Evolutionary conservation across 1,284 basidiomycete genomes (phyloP), one percentile per base, ranked within the genome.

Genomic region (Athelia sp.): DNA sequence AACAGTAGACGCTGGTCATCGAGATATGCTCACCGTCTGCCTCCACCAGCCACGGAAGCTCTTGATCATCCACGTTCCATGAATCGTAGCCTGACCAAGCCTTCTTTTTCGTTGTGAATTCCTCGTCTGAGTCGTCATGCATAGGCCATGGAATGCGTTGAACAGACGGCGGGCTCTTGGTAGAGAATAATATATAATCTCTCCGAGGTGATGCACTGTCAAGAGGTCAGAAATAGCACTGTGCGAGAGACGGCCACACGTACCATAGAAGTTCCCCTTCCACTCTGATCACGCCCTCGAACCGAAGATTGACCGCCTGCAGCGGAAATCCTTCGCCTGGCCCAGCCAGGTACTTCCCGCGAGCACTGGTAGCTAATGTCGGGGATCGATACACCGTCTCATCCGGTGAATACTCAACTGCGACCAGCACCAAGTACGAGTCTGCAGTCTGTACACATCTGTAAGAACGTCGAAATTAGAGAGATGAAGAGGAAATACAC

Each of bases 261-360:
- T 59, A 86, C 80, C 87, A 83, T 47, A 87, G 63, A 17, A 95
- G 72, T 15, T 75, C 74, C 21, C 90, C 90, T 52, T 93, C 90
- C 15, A 89, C 76, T 4, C 83, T 78, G 52, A 92, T 77, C 19
- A 93, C 90, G 1, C 92, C 92, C 62, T 95, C 92, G 46, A 92
- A 82, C 26, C 79, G 76, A 43, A 92, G 68, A 49, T 71, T 74
- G 36, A 89, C 66, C 14, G 80, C 75, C 49, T 85, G 84, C 43
- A 90, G 69, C 0, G 80, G 77, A 6, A 82, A 62, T 2, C 78
- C 87, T 66, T 92, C 89, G 8, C 92, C 93, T 9, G 92, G 80
- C 22, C 91, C 92, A 13, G 83, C 73, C 17, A 87, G 68, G 62
- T 91, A 90, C 60, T 76, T 82, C 47, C 76, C 76, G 57, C 78